These are phyloP conservation scores for Ceratocystis ficicola DNA, from an alignment of 2,329 filamentous ascomycete species.

Conservation along the genomic window DNA sequence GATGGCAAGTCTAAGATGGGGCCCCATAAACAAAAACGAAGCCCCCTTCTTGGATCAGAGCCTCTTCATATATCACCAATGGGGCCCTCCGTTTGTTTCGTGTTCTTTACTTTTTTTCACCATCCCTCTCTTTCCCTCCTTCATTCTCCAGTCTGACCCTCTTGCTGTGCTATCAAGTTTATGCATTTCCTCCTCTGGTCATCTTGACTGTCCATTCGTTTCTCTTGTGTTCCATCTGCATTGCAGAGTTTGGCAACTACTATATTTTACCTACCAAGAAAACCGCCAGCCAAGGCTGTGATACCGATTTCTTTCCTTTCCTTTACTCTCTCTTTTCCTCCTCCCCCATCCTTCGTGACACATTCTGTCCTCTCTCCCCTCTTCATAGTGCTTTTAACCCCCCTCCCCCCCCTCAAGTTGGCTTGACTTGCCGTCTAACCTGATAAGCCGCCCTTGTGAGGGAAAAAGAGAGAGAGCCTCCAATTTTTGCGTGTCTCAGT, in stretches of 20 bases:
- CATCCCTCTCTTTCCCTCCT: background rate
- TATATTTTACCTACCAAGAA: background rate
- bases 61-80: background rate
- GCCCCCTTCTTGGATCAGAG: background rate
- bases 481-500: background rate
- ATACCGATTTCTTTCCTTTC: background rate
- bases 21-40: slow-evolving; percentile 1
- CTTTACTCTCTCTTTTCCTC: background rate
- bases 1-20: background rate
- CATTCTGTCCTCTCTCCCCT: background rate
- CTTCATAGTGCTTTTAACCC: background rate
- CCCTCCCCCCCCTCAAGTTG: background rate
- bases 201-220: slow-evolving; percentile 13
- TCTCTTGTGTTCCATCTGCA: slow-evolving; percentile 7
- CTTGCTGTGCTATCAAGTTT: background rate
- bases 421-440: background rate
- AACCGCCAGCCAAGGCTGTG: background rate
- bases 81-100: background rate
- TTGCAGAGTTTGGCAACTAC: background rate
- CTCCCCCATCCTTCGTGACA: slow-evolving; percentile 3
- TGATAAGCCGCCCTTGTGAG: background rate
- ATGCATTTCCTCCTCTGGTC: slow-evolving; percentile 5
- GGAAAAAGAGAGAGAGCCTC: background rate
- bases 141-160: background rate
- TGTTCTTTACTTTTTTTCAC: background rate